Conservation (phyloP, 169 alveolate species). For the Pseudocohnilembus persalinus region DNA sequence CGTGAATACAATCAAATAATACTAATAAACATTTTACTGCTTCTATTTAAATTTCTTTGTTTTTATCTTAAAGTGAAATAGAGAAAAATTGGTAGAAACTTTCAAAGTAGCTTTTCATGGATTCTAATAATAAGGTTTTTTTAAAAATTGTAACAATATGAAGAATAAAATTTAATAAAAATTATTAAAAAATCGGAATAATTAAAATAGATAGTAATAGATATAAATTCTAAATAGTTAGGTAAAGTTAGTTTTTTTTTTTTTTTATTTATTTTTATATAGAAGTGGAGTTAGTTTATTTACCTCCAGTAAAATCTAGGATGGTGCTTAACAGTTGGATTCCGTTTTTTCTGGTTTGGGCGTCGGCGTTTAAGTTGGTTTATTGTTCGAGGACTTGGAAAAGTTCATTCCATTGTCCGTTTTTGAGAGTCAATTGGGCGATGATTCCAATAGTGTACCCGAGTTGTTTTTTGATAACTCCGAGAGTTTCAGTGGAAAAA, state of each 20-base stretch:
- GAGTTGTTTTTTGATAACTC: slow-evolving; percentile 28
- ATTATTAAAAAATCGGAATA: too few species aligned
- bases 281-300: background rate
- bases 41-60: slow-evolving; percentile 33
- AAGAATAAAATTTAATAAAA: too few species aligned
- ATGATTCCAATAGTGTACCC: slow-evolving; percentile 37
- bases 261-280: background rate
- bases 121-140: too few species aligned
- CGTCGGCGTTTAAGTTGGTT: slow-evolving; percentile 11
- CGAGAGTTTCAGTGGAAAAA: slow-evolving; percentile 27
- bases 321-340: slow-evolving; percentile 22
- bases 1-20: slow-evolving; percentile 37
- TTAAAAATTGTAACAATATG: too few species aligned
- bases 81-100: slow-evolving; percentile 37
- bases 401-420: slow-evolving; percentile 44
- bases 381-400: slow-evolving; percentile 19
- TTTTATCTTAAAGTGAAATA: slow-evolving; percentile 25
- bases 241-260: background rate
- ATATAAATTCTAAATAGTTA: background rate
- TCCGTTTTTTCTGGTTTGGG: slow-evolving; percentile 32
- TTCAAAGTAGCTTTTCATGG: slow-evolving; percentile 18
- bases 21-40: slow-evolving; percentile 38
- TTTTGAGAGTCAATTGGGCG: slow-evolving; percentile 31
- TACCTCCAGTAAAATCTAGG: slow-evolving; percentile 40
- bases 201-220: background rate